Base-by-base conservation (phyloP, 768 basidiomycete genomes). In the Tulasnella sp. region DNA sequence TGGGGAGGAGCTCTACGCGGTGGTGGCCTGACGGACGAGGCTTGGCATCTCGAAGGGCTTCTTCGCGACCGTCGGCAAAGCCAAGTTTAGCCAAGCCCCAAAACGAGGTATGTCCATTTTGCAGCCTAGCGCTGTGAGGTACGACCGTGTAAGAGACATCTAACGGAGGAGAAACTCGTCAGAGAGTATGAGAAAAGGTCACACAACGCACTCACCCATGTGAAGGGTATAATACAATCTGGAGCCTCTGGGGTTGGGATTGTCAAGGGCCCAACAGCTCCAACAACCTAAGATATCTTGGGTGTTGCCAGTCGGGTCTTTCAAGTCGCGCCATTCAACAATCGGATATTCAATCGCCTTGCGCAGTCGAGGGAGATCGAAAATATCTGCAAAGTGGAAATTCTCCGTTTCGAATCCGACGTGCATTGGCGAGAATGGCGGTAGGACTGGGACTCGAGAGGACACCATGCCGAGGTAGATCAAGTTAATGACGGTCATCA, bases 251-350 rank as follows among this genome's bases (percentile, higher is more conserved):
- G 57, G 69, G 5, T 67, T 26, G 5, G 3, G 20, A 23, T 70
- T 7, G 15, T 15, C 23, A 13, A n/a, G n/a, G 35, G 11, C 51
- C 39, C 67, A 70, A 20, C 13, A 13, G 23, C 35, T 70, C 76
- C 76, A 77, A 29, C 76, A 77, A 7, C 76, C 78, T 9, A 74
- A 23, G 9, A 20, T 10, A 61, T 78, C 78, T 16, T 55, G 37
- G 15, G 46, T 23, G 10, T 23, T 39, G 72, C 40, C 48, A 35
- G 29, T 39, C 42, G n/a, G 35, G 23, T 61, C 42, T 46, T 79
- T 79, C 57, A 79, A n/a, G 26, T 79, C 61, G 5, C 29, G 42
- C 78, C 78, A 79, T 75, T 79, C 78, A 39, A 79, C 7, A 20
- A 79, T 57, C 5, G 51, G 32, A 13, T 40, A 26, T 4, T 32